Evolutionary conservation across 192 early-diverging fungal genomes (phyloP).

Genomic region (Umbelopsis isabellina): DNA sequence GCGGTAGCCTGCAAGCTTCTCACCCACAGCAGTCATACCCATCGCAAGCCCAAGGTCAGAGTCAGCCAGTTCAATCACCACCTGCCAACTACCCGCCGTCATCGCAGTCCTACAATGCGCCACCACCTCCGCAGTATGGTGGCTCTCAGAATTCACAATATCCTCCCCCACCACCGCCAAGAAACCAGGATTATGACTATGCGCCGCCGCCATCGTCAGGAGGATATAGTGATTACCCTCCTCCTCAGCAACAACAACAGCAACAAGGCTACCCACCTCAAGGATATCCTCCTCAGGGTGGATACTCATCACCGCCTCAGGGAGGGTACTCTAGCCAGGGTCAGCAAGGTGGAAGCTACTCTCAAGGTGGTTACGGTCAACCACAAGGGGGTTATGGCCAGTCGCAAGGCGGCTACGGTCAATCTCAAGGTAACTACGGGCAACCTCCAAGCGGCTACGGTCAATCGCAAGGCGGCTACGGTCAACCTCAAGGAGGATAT

Average conservation of each 20-base stretch:
- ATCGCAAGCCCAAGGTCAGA: background rate
- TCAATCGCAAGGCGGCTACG: constrained; percentile 1
- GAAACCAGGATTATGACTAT: background rate
- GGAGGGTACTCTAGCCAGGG: no score
- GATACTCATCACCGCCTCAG: background rate
- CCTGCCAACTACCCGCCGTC: background rate
- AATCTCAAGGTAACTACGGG: background rate
- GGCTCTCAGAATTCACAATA: background rate
- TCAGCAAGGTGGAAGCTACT: background rate
- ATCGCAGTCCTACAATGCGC: background rate
- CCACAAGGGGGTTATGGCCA: constrained; percentile 7
- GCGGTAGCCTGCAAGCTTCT: background rate
- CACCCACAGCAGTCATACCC: constrained; percentile 19
- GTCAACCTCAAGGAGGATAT: background rate
- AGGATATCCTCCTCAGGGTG: constrained; percentile 5
- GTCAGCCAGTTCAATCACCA: background rate
- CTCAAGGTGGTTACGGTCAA: background rate
- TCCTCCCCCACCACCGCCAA: background rate
- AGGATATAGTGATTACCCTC: background rate
- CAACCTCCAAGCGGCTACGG: background rate
- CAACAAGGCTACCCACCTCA: background rate
- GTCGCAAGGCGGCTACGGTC: constrained; percentile 4
- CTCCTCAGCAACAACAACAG: background rate
- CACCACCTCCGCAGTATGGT: background rate
- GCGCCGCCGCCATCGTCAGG: constrained; percentile 6